Conservation (phyloP, 495 filamentous ascomycete genomes). For the Filosporella fistucella region DNA sequence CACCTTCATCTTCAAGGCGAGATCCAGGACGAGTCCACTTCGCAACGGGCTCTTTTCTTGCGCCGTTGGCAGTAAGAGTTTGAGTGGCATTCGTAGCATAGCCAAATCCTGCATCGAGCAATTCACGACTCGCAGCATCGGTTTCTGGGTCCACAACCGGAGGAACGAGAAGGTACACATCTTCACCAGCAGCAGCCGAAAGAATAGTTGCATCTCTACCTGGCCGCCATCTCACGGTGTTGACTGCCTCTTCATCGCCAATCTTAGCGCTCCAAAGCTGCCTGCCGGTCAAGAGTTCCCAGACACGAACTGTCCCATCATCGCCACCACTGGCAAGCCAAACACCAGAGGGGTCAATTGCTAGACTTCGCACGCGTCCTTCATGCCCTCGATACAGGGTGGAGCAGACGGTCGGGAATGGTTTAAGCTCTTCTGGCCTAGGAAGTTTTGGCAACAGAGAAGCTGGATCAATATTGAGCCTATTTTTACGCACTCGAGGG, state of each 20-base stretch:
- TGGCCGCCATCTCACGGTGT: conserved; percentile 86
- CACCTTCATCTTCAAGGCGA: conserved; percentile 69
- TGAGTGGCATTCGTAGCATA: conserved; percentile 69
- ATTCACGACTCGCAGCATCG: conserved; percentile 65
- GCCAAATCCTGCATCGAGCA: conserved; percentile 85
- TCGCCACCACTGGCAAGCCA: conserved; percentile 91
- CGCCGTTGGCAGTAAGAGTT: conserved; percentile 45
- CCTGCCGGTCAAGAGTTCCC: conserved; percentile 83
- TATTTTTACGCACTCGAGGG: conserved; percentile 84
- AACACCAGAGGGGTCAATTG: conserved; percentile 70
- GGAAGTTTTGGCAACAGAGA: conserved; percentile 91
- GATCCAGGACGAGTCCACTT: conserved; percentile 78
- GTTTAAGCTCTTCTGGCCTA: conserved; percentile 86
- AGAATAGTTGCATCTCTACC: conserved; percentile 75
- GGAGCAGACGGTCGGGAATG: conserved; percentile 85
- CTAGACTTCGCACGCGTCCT: conserved; percentile 78
- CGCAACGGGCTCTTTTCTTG: conserved; percentile 69
- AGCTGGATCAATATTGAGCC: conserved; percentile 94
- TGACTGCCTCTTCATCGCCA: conserved; percentile 76
- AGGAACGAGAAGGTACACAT: conserved; percentile 78
- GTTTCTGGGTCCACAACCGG: conserved; percentile 65
- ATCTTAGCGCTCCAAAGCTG: conserved; percentile 82
- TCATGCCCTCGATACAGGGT: conserved; percentile 84
- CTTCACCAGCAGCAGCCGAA: conserved; percentile 77
- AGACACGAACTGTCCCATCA: conserved; percentile 87